Base-by-base conservation (phyloP, 2,329 filamentous ascomycete species). In the Penicillium sp. region DNA sequence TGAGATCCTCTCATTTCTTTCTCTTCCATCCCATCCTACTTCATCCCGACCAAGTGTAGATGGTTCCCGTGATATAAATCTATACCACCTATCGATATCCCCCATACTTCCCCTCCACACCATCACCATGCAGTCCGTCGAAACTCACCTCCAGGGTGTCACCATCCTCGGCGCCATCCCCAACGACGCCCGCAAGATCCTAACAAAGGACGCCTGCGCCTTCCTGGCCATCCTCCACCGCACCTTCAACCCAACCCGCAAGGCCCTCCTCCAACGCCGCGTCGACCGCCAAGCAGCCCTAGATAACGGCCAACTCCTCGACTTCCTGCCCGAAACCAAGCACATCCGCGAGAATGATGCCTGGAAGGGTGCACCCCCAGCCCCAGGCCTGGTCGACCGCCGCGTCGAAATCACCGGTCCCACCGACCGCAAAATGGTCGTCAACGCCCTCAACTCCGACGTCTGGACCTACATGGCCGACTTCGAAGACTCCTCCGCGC, bases 381-480 rank as follows among this genome's bases (percentile, higher is more conserved):
- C 93, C 7, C 93, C 94, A 0, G 94, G 94, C 52, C 83, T 97
- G 49, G 86, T 96, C 37, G 94, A 99, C 78, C 88, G 94, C 60
- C 86, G 94, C 55, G 90, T 97, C 26, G 94, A 99, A 80, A 99
- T 97, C 68, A 99, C 94, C 4, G 94, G 94, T 7, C 94, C 94
- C 1, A 97, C 92, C 6, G 94, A 97, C 76, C 84, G 94, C 63
- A 99, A 97, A 84, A 99, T 99, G 94, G 91, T 97, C 41, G 90
- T 97, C 58, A 99, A 99, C 73, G 94, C 94, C 8, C 71, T 97
- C 71, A 99, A 97, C 75, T 88, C 93, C 39, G 84, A 97, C 68
- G 94, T 97, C 20, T 97, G 90, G 88, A 97, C 93, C 50, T 99
- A 97, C 69, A 99, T 99, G 94, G 94, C 94, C 41, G 94, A 99